These are phyloP conservation scores for Taiwanofungus camphoratus DNA, from an alignment of 1,284 basidiomycete genomes.

Conservation along the genomic window DNA sequence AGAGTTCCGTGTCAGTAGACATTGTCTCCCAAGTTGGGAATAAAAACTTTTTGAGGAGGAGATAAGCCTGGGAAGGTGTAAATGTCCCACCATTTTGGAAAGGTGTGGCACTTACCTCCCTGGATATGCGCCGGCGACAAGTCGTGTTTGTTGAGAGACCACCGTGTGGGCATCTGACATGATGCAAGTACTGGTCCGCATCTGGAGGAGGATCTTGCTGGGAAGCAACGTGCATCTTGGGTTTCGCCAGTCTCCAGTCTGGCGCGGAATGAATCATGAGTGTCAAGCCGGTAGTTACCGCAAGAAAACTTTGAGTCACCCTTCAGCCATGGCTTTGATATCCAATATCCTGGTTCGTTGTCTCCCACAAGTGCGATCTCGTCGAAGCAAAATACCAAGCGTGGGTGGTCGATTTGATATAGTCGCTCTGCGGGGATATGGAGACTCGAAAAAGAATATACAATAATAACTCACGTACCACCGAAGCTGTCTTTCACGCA, in stretches of 20 bases:
- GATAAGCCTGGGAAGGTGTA: constrained; percentile 39
- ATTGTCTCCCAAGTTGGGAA: constrained; percentile 64
- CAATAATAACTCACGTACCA: constrained; percentile 37
- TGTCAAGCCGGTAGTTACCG: background rate
- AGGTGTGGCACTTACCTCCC: constrained; percentile 35
- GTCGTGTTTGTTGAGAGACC: constrained; percentile 47
- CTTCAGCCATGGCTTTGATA: constrained; percentile 74
- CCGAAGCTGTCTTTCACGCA: constrained; percentile 57
- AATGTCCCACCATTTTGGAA: background rate
- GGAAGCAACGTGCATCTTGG: constrained; percentile 62
- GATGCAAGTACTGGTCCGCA: constrained; percentile 41
- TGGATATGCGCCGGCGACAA: constrained; percentile 55
- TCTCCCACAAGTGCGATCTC: constrained; percentile 38
- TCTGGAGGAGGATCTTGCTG: constrained; percentile 62
- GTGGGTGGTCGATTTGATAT: constrained; percentile 63
- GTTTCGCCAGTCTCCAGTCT: constrained; percentile 71
- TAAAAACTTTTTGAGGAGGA: constrained; percentile 46
- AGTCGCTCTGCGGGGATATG: constrained; percentile 45
- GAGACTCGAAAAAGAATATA: background rate
- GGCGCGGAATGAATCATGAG: constrained; percentile 1
- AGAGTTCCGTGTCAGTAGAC: constrained; percentile 44
- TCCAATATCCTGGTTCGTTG: constrained; percentile 53
- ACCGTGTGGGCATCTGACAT: constrained; percentile 70
- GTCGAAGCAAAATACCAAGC: constrained; percentile 51
- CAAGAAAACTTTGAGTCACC: constrained; percentile 34